Percentiles rank a stretch among this genome's conserved stretches.
phyloP scores from a whole-genome alignment of 2,329 filamentous ascomycete genomes.

The Akanthomyces uredinophilus region DNA sequence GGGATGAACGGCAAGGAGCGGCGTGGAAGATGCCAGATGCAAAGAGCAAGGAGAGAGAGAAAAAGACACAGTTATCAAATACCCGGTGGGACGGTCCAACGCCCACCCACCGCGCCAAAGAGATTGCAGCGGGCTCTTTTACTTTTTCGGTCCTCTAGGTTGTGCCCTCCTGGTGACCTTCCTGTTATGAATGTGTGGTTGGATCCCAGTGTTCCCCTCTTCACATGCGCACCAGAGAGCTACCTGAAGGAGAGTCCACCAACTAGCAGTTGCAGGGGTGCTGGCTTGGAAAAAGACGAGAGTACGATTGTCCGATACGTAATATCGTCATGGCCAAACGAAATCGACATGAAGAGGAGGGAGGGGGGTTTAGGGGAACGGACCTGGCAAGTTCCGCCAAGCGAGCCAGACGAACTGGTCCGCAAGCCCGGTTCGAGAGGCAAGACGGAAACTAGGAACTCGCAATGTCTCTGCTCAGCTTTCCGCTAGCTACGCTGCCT shows the following conservation, averaged over 20 bases:
- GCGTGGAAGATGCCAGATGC: neutral
- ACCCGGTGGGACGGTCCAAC: slow-evolving; percentile 1
- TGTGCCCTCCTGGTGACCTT: neutral
- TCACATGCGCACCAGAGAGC: slow-evolving; percentile 5
- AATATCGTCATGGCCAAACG: neutral
- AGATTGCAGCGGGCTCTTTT: slow-evolving; percentile 4
- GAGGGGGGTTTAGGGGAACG: too few species aligned
- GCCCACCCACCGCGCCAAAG: neutral
- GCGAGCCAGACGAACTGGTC: neutral
- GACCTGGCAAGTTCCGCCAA: too few species aligned
- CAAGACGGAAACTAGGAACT: neutral
- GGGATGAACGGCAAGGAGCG: neutral
- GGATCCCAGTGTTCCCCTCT: neutral
- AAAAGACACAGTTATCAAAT: neutral
- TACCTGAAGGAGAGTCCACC: neutral
- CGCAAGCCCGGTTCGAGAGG: neutral
- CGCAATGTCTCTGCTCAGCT: neutral
- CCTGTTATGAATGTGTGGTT: neutral
- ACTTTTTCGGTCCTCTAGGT: neutral
- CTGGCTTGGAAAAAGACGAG: neutral
- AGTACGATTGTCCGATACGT: neutral
- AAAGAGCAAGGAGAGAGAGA: neutral
- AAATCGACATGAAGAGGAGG: neutral
- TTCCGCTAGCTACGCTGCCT: neutral
- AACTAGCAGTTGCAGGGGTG: neutral